phyloP scores from a whole-genome alignment of 2,329 filamentous ascomycete species.

The Beauveria asiatica region DNA sequence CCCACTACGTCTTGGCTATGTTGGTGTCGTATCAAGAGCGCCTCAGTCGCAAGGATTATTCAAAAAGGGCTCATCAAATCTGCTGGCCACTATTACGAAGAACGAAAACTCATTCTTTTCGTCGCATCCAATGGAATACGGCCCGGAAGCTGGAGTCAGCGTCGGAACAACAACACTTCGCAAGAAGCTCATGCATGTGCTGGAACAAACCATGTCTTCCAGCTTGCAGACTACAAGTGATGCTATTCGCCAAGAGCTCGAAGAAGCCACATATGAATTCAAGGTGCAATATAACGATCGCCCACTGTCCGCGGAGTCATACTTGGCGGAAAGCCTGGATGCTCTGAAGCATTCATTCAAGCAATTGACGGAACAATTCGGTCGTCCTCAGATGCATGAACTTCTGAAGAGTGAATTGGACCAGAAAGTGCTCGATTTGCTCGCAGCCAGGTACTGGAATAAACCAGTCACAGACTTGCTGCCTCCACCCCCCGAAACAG shows the following conservation, averaged over 20 bases:
- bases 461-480: constrained; percentile 82
- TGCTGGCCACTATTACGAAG: constrained; percentile 71
- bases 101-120: constrained; percentile 87
- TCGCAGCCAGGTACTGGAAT: constrained; percentile 96
- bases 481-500: constrained; percentile 54
- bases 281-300: constrained; percentile 99
- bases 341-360: constrained; percentile 98
- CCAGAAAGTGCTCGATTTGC: constrained; percentile 84
- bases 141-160: constrained; percentile 59
- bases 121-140: constrained; percentile 72
- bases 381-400: constrained; percentile 78
- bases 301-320: constrained; percentile 88
- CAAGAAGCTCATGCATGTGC: constrained; percentile 93
- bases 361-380: constrained; percentile 82
- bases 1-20: constrained; percentile 87
- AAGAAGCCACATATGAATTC: constrained; percentile 96
- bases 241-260: constrained; percentile 87
- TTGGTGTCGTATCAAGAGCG: constrained; percentile 83
- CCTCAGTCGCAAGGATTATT: constrained; percentile 67
- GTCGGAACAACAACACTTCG: constrained; percentile 81
- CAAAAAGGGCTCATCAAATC: constrained; percentile 70
- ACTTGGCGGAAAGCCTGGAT: constrained; percentile 89
- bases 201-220: constrained; percentile 94
- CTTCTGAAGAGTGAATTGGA: constrained; percentile 88
- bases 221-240: constrained; percentile 84